Conservation (phyloP, 331 rosid species). For the Malus hybrid region DNA sequence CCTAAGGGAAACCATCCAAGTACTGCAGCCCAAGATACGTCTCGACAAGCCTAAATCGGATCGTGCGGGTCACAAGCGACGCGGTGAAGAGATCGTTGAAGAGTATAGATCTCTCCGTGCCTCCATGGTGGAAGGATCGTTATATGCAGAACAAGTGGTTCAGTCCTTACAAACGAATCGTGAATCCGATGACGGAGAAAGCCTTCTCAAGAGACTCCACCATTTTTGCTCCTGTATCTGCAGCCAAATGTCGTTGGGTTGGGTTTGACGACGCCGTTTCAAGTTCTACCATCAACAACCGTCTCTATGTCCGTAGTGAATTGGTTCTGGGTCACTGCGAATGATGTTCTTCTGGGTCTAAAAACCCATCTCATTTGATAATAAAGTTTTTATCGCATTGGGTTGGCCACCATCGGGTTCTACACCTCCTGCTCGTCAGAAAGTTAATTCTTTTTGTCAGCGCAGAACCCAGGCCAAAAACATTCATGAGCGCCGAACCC, state of each 20-base stretch:
- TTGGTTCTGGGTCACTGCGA: background rate
- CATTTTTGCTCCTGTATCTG: background rate
- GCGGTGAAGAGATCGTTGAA: conserved; percentile 40
- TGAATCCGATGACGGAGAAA: conserved; percentile 27
- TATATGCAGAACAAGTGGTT: conserved; percentile 74
- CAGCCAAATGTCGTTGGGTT: conserved; percentile 32
- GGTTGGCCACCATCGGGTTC: conserved; percentile 59
- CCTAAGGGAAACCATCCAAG: conserved; percentile 93
- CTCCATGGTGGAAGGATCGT: conserved; percentile 73
- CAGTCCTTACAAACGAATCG: conserved; percentile 37
- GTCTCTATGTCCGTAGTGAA: conserved; percentile 23
- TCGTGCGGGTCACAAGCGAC: conserved; percentile 36
- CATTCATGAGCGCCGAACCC: no score
- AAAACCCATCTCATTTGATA: no score
- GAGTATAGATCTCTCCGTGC: conserved; percentile 39
- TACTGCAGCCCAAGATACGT: conserved; percentile 80
- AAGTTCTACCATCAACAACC: conserved; percentile 15
- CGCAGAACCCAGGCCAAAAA: conserved; percentile 17
- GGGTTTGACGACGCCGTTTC: conserved; percentile 40
- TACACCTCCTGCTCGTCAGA: conserved; percentile 66
- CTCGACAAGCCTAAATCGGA: conserved; percentile 62
- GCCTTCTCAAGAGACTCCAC: background rate
- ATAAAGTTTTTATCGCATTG: no score
- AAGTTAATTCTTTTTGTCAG: conserved; percentile 15
- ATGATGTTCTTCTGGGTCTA: no score